Percentiles rank a stretch among this genome's conserved stretches.
Evolutionary conservation across 352 stramenopile species (phyloP).

Genomic region (Phytopythium cucurbitacearum): DNA sequence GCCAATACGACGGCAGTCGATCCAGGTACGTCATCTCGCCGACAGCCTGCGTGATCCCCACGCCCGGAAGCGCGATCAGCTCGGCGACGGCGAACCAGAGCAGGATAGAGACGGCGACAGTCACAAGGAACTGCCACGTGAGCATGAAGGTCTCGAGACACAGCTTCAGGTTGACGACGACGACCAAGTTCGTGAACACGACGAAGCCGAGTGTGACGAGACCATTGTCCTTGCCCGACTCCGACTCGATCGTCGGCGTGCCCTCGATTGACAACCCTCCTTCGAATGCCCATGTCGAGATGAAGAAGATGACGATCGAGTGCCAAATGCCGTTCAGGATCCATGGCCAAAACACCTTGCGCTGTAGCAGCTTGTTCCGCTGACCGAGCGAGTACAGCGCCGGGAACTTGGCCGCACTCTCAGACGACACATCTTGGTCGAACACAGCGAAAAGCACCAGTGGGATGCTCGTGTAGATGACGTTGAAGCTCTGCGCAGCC

Average conservation of each 20-base stretch:
- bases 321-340: constrained; percentile 82
- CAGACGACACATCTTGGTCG: constrained; percentile 70
- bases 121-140: constrained; percentile 69
- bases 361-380: constrained; percentile 50
- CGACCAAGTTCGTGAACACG: constrained; percentile 76
- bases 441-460: constrained; percentile 76
- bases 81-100: constrained; percentile 64
- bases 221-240: constrained; percentile 42
- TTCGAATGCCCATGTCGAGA: constrained; percentile 64
- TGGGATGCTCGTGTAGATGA: constrained; percentile 74
- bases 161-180: constrained; percentile 76
- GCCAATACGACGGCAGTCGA: constrained; percentile 53
- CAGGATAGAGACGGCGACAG: constrained; percentile 42
- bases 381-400: constrained; percentile 67
- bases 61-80: constrained; percentile 49
- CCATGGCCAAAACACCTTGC: constrained; percentile 80
- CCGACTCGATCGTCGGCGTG: constrained; percentile 27
- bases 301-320: constrained; percentile 77
- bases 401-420: constrained; percentile 61
- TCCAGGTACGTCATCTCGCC: constrained; percentile 72
- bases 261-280: constrained; percentile 19
- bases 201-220: constrained; percentile 70
- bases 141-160: constrained; percentile 71
- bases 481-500: constrained; percentile 79
- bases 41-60: constrained; percentile 49